Evolutionary conservation across 2,329 filamentous ascomycete species (phyloP).

Genomic region (Drechmeria coniospora): DNA sequence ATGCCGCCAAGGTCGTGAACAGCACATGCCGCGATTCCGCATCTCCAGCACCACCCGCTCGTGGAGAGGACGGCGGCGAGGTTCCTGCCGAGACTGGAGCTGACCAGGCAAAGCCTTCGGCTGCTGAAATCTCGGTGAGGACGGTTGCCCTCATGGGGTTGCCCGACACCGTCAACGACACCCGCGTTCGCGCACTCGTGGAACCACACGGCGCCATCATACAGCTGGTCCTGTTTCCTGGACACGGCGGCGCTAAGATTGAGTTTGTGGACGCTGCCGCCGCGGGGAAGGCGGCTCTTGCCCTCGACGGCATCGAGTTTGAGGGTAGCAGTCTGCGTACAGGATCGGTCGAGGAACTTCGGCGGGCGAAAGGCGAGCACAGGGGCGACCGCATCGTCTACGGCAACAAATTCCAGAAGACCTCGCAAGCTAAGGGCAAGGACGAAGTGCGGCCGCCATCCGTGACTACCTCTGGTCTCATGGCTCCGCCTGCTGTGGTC

Average conservation of each 20-base stretch:
- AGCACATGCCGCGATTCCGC: conserved; percentile 15
- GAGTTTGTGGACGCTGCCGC: conserved; percentile 59
- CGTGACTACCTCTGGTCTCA: conserved; percentile 14
- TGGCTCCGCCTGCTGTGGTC: conserved; percentile 27
- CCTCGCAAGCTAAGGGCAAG: conserved; percentile 2
- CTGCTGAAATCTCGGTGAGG: conserved; percentile 41
- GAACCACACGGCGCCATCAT: conserved; percentile 55
- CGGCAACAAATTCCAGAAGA: conserved; percentile 15
- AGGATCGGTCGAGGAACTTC: conserved; percentile 38
- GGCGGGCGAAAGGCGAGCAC: conserved; percentile 31
- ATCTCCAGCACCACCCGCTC: conserved; percentile 20
- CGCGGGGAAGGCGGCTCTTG: conserved; percentile 56
- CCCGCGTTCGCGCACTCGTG: conserved; percentile 59
- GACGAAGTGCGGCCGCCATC: conserved; percentile 3
- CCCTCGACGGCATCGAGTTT: conserved; percentile 40
- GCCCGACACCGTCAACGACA: conserved; percentile 84
- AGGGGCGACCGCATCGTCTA: conserved; percentile 14
- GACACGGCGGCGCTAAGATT: conserved; percentile 72
- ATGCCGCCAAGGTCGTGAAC: conserved; percentile 29
- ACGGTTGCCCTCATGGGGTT: conserved; percentile 73
- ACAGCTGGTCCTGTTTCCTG: conserved; percentile 65
- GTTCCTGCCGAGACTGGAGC: conserved; percentile 18
- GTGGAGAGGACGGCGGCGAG: conserved; percentile 22
- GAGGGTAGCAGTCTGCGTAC: conserved; percentile 37
- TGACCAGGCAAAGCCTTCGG: conserved; percentile 19